A percentile compares a stretch with the other conserved stretches of the same genome.
Conservation (phyloP, 1,139 yeast species). For the Keqinozyma sinolaborantium region DNA sequence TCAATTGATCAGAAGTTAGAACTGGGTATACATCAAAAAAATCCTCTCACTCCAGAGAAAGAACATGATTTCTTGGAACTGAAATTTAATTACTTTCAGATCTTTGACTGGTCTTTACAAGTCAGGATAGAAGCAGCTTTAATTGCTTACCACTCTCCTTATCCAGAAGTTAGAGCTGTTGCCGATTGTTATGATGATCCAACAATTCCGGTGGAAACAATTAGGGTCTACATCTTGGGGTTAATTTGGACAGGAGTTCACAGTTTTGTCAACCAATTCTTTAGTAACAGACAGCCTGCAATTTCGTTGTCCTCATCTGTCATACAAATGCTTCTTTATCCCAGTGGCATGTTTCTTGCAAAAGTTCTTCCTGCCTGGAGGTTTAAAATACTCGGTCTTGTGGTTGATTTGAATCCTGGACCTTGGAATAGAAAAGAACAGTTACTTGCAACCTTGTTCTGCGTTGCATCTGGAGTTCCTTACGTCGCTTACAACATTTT, state of each 20-base stretch:
- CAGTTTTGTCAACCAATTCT: conserved; percentile 54
- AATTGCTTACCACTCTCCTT: conserved; percentile 55
- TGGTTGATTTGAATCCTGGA: conserved; percentile 35
- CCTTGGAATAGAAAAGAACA: conserved; percentile 66
- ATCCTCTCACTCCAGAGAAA: too few relatives aligned
- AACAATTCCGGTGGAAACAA: conserved; percentile 48
- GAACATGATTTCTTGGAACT: too few relatives aligned
- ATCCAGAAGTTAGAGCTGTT: too few relatives aligned
- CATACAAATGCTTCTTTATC: conserved; percentile 34
- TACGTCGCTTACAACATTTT: conserved; percentile 39
- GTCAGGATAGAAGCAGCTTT: conserved; percentile 44
- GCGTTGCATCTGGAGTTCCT: conserved; percentile 40
- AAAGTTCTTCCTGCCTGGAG: conserved; percentile 31
- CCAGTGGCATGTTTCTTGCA: conserved; percentile 17
- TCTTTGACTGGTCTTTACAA: conserved; percentile 26
- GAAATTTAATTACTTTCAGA: conserved; percentile 22
- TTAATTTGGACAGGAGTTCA: conserved; percentile 51
- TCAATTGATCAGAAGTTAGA: too few relatives aligned
- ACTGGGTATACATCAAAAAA: too few relatives aligned
- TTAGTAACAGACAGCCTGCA: conserved; percentile 51
- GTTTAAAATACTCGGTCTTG: conserved; percentile 18
- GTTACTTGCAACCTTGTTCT: conserved; percentile 45
- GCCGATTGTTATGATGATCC: conserved; percentile 54
- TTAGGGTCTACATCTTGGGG: conserved; percentile 53
- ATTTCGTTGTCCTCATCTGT: conserved; percentile 42